These are phyloP conservation scores for Plasmodium billcollinsi DNA, from an alignment of 169 alveolate genomes.

Conservation along the genomic window DNA sequence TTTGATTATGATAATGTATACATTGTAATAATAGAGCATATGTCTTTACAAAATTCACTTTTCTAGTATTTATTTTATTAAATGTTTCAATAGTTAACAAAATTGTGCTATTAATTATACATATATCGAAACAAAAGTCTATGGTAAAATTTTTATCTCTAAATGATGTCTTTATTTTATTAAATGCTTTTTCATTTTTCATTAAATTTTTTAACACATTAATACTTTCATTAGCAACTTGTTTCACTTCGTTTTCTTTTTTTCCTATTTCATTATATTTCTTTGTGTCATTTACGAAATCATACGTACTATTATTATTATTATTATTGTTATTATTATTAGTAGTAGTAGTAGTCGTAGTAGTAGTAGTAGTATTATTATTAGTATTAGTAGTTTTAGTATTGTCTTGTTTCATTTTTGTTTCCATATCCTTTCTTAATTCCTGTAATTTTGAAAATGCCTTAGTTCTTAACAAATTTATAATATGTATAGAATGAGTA, in stretches of 20 bases:
- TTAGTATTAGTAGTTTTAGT: no score
- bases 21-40: slow-evolving; percentile 75
- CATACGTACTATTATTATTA: background rate
- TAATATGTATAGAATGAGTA: slow-evolving; percentile 60
- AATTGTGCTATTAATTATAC: slow-evolving; percentile 64
- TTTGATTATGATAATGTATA: slow-evolving; percentile 74
- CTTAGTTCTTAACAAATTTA: slow-evolving; percentile 63
- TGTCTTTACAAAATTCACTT: slow-evolving; percentile 58
- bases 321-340: no score
- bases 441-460: slow-evolving; percentile 75
- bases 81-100: slow-evolving; percentile 57
- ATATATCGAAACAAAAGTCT: slow-evolving; percentile 64
- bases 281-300: background rate
- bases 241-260: slow-evolving; percentile 40
- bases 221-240: slow-evolving; percentile 76
- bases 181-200: slow-evolving; percentile 72
- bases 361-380: no score
- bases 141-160: slow-evolving; percentile 73
- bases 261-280: background rate
- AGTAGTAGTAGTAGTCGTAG: no score
- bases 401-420: slow-evolving; percentile 6
- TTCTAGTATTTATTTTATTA: slow-evolving; percentile 27
- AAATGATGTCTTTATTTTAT: slow-evolving; percentile 71
- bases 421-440: slow-evolving; percentile 59
- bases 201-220: slow-evolving; percentile 60